phyloP scores from a whole-genome alignment of 2,329 filamentous ascomycete species.

The Aspergillus fumigatiaffinis region DNA sequence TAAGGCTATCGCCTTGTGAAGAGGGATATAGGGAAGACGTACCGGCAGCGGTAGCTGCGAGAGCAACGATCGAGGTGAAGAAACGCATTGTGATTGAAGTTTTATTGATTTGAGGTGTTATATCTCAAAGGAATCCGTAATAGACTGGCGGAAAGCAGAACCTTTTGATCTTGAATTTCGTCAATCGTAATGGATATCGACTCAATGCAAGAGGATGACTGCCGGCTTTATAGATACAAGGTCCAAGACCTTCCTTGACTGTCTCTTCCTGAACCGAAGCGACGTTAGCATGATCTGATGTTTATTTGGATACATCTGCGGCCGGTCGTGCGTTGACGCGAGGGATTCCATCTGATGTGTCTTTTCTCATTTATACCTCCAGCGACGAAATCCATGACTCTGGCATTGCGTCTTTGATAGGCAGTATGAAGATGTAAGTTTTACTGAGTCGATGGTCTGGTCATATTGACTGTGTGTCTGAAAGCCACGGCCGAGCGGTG shows the following conservation, averaged over 20 bases:
- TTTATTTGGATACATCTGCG: not conserved
- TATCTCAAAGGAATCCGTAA: not conserved
- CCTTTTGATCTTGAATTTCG: not conserved
- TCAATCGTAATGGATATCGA: not conserved
- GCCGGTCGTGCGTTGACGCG: not conserved
- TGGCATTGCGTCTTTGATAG: not conserved
- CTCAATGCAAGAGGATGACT: not conserved
- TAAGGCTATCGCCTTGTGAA: not conserved
- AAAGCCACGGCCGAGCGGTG: not conserved
- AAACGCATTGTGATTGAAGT: constrained; percentile 24
- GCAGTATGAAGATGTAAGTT: not conserved
- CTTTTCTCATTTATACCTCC: not conserved
- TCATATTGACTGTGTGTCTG: no score
- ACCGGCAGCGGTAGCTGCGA: constrained; percentile 29
- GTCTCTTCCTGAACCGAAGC: not conserved
- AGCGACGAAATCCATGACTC: not conserved
- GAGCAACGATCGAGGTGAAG: constrained; percentile 20
- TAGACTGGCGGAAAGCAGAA: not conserved
- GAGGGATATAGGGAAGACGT: constrained; percentile 2
- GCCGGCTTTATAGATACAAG: not conserved
- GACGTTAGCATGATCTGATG: not conserved
- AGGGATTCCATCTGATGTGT: not conserved
- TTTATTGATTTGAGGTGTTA: no score
- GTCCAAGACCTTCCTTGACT: not conserved
- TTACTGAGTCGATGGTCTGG: not conserved